phyloP scores from a whole-genome alignment of 345 rosid genomes.

The rapeseed (Brassica napus) region DNA sequence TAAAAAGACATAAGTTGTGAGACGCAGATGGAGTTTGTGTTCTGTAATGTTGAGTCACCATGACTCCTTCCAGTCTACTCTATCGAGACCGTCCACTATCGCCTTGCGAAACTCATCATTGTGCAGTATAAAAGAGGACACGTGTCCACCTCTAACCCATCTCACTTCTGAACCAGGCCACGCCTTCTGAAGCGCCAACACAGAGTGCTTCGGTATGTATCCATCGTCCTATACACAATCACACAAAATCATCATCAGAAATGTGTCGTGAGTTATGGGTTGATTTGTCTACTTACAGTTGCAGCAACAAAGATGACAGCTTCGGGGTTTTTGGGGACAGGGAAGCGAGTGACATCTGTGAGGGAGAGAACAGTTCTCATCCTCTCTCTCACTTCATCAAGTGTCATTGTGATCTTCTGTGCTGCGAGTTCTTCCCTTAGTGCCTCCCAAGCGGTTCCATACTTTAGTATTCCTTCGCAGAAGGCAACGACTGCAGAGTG shows the following conservation, averaged over 20 bases:
- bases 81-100: slow-evolving; percentile 68
- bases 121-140: slow-evolving; percentile 83
- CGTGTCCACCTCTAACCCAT: slow-evolving; percentile 97
- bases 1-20: slow-evolving; percentile 39
- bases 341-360: slow-evolving; percentile 97
- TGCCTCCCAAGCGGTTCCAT: slow-evolving; percentile 97
- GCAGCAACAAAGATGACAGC: slow-evolving; percentile 94
- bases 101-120: slow-evolving; percentile 80
- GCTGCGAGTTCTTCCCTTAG: slow-evolving; percentile 85
- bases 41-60: slow-evolving; percentile 37
- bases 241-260: background rate
- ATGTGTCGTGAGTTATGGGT: background rate
- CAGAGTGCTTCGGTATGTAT: slow-evolving; percentile 90
- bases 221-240: slow-evolving; percentile 70
- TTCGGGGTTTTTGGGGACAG: slow-evolving; percentile 74
- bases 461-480: slow-evolving; percentile 88
- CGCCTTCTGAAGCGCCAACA: slow-evolving; percentile 89
- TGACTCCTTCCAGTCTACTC: slow-evolving; percentile 83
- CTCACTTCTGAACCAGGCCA: slow-evolving; percentile 99
- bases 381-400: slow-evolving; percentile 87
- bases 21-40: slow-evolving; percentile 39
- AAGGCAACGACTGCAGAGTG: slow-evolving; percentile 98
- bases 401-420: slow-evolving; percentile 71
- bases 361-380: slow-evolving; percentile 91
- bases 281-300: slow-evolving; percentile 63